Evolutionary conservation across 768 basidiomycete species (phyloP), one percentile per base, ranked within the genome.

Genomic region (Suillus tomentosus): DNA sequence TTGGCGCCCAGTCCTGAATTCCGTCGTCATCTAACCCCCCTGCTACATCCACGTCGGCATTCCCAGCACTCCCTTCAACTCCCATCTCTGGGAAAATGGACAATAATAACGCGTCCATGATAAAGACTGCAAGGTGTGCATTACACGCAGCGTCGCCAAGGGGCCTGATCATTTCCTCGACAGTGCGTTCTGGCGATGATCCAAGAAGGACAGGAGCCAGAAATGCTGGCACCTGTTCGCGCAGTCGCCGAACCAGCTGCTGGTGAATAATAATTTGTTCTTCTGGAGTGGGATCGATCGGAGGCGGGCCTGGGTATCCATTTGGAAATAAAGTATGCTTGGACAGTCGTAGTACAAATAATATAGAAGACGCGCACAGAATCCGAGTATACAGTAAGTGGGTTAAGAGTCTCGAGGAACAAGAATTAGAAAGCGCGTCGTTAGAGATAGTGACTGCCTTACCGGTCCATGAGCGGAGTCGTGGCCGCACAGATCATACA

Each of bases 251-350:
- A 53, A 82, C 76, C 5, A 86, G 66, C 54, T 73, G 70, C 10
- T 71, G 65, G 37, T 85, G 82, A 57, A 94, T 79, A 40, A 78
- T 81, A 2, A 79, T 78, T 67, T 93, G 90, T 74, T 96, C 94
- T 67, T 92, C 92, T 1, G 79, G 78, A 0, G 89, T 87, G 19
- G 95, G 96, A 51, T 93, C 92, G 1, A 84, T 78, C 2, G 90
- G 87, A 1, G 87, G 75, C 0, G 88, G 86, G 0, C 84, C 91
- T 1, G 94, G 95, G 76, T 93, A 94, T 15, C 96, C 96, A 66
- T 88, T 87, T 4, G 96, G 96, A 72, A 96, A 99, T 34, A 99
- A 80, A 9, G 89, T 83, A 10, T 82, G 82, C 69, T 92, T 93
- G 15, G 87, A 77, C 5, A 82, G 71, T 43, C 85, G 83, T 43